Conservation (phyloP, 2,329 filamentous ascomycete species). For the Ophiostoma angusticollis region DNA sequence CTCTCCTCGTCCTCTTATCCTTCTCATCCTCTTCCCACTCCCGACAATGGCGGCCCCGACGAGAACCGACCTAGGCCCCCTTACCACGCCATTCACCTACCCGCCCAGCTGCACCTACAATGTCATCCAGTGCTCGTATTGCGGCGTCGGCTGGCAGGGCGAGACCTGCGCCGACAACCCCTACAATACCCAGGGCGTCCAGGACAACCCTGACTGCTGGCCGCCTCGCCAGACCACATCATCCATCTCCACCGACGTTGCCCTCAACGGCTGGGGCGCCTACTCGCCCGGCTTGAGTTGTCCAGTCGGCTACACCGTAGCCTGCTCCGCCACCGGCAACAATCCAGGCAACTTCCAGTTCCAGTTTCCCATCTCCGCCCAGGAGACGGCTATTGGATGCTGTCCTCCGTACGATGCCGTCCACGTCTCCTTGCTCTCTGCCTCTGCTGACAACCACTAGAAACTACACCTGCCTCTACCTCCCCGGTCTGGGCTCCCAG, state of each 20-base stretch:
- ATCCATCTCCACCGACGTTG: conserved; percentile 1
- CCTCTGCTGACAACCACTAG: neutral
- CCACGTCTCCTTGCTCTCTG: too few species aligned
- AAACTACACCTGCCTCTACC: conserved; percentile 13
- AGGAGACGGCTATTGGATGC: conserved; percentile 23
- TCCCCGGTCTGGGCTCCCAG: conserved; percentile 4
- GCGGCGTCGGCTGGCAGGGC: conserved; percentile 12
- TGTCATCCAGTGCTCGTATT: conserved; percentile 13
- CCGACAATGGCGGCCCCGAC: neutral
- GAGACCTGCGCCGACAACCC: conserved; percentile 13
- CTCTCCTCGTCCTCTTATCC: too few species aligned
- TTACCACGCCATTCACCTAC: conserved; percentile 14
- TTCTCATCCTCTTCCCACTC: neutral
- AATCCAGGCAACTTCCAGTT: conserved; percentile 16
- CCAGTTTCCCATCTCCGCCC: conserved; percentile 16
- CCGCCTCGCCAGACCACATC: conserved; percentile 9
- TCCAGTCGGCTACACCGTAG: conserved; percentile 14
- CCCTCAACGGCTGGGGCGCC: conserved; percentile 14
- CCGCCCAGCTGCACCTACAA: conserved; percentile 13
- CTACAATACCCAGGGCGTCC: conserved; percentile 4
- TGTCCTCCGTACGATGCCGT: conserved; percentile 16
- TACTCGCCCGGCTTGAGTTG: conserved; percentile 15
- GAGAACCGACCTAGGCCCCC: conserved; percentile 12
- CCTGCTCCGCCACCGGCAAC: conserved; percentile 11
- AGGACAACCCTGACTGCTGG: conserved; percentile 15